Percentiles rank a stretch among this genome's conserved stretches.
Evolutionary conservation across 2,329 filamentous ascomycete genomes (phyloP).

Genomic region (Aspergillus pseudoterreus): DNA sequence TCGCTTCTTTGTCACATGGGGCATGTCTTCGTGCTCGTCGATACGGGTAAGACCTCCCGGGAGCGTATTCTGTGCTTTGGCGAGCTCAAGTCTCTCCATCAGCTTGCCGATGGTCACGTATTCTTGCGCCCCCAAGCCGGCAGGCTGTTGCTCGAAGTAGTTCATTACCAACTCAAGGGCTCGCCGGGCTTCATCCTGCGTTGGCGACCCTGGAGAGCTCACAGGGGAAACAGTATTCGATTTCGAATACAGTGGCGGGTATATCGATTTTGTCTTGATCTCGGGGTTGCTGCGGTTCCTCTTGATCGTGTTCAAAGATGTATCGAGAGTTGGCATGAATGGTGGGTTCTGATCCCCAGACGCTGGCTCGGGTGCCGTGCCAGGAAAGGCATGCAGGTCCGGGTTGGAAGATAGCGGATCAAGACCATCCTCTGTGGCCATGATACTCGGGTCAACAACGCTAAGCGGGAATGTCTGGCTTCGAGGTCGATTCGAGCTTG

Average conservation of each 20-base stretch:
- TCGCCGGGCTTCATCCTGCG: constrained; percentile 78
- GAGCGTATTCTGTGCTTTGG: constrained; percentile 46
- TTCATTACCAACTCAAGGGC: constrained; percentile 77
- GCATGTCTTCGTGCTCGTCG: constrained; percentile 40
- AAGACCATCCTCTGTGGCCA: constrained; percentile 47
- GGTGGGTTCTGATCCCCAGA: constrained; percentile 47
- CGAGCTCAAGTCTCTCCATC: constrained; percentile 78
- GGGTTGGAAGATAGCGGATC: constrained; percentile 56
- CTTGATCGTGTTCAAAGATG: constrained; percentile 35
- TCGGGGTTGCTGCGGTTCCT: constrained; percentile 44
- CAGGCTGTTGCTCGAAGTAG: constrained; percentile 71
- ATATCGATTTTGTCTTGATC: constrained; percentile 40
- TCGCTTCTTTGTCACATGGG: constrained; percentile 43
- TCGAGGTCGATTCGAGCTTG: constrained; percentile 69
- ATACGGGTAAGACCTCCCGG: constrained; percentile 44
- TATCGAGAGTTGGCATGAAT: constrained; percentile 18
- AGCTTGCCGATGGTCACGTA: constrained; percentile 74
- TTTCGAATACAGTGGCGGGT: constrained; percentile 35
- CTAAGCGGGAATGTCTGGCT: constrained; percentile 82
- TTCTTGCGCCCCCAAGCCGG: constrained; percentile 72
- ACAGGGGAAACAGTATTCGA: constrained; percentile 46
- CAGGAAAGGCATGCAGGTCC: constrained; percentile 37
- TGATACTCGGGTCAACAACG: constrained; percentile 47
- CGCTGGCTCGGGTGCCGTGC: constrained; percentile 50
- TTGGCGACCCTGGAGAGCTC: constrained; percentile 63